Base-by-base conservation (phyloP, 805 yeast genomes). In the Komagataella pseudopastoris region DNA sequence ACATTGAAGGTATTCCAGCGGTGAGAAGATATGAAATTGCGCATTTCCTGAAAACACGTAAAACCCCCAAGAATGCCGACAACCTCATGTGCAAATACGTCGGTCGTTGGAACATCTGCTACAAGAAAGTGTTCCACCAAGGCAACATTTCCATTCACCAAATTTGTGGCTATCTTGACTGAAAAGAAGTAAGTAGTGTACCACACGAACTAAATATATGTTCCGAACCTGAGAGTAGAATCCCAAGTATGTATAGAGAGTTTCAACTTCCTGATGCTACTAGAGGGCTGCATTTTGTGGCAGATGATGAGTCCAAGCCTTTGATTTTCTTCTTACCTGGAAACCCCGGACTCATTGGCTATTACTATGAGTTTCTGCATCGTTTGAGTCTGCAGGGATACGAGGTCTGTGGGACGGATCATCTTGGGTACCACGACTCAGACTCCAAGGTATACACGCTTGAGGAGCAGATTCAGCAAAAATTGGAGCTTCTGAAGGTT, bases 271-370 rank as follows among this genome's bases (percentile, higher is more conserved):
- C 39, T 4, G 8, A 10, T 10, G 39, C 39, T 10, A 8, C 39
- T 30, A 30, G 39, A 30, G 39, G 39, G 14, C 39, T 30, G n/a
- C 39, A 30, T 7, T 30, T 30, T 10, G 39, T n/a, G 6, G 39
- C 6, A 10, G 39, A 30, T 10, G 39, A 30, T 14, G 14, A 30
- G 39, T 30, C 39, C n/a, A 52, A 52, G 10, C 75, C 71, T 8
- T 56, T 85, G 30, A 61, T 84, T 47, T 71, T 80, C 4, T 71
- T 84, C 55, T 71, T 85, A 5, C 91, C 93, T 0, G 93, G 93
- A 0, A 85, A 85, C 56, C 93, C 93, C 0, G 93, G 91, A 0
- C 63, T 85, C 23, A 71, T 80, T 46, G 81, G 80, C 54, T 85
- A 76, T 63, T 85, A 85, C 62, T 69, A 69, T 17, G 76, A 76